Percentiles rank a stretch among this genome's conserved stretches.
Conservation (phyloP, 768 basidiomycete species). For the Cubamyces lactineus region DNA sequence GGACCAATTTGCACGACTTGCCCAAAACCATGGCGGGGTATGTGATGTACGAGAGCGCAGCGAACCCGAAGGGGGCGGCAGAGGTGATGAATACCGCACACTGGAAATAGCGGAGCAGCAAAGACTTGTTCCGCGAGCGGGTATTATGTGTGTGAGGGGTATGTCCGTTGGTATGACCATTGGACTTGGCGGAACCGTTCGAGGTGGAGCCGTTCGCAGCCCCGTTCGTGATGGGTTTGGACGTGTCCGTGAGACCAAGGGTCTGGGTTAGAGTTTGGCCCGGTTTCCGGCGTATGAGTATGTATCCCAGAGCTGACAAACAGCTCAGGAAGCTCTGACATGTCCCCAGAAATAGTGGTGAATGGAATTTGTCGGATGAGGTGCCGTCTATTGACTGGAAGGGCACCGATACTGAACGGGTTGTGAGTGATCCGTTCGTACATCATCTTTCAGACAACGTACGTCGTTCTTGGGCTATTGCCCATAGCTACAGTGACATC, state of each 20-base stretch:
- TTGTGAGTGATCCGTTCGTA: conserved; percentile 5
- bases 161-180: conserved; percentile 29
- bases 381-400: conserved; percentile 70
- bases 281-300: conserved; percentile 61
- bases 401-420: conserved; percentile 72
- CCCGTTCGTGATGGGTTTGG: conserved; percentile 38
- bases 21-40: conserved; percentile 99
- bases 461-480: conserved; percentile 94
- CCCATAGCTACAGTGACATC: conserved; percentile 68
- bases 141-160: conserved; percentile 34
- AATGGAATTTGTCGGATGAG: conserved; percentile 76
- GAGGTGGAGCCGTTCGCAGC: conserved; percentile 22
- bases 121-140: conserved; percentile 40
- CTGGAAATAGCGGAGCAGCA: conserved; percentile 79
- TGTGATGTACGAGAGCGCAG: conserved; percentile 91
- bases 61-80: conserved; percentile 96
- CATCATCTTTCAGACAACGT: conserved; percentile 31
- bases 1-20: conserved; percentile 98
- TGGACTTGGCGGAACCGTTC: conserved; percentile 31
- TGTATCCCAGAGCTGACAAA: conserved; percentile 76
- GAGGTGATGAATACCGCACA: conserved; percentile 86
- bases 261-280: conserved; percentile 55
- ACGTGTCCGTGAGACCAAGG: conserved; percentile 59
- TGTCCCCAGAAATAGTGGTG: conserved; percentile 82
- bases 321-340: conserved; percentile 82